Conservation (phyloP, 2,329 filamentous ascomycete genomes). For the Trichoderma simmonsii region DNA sequence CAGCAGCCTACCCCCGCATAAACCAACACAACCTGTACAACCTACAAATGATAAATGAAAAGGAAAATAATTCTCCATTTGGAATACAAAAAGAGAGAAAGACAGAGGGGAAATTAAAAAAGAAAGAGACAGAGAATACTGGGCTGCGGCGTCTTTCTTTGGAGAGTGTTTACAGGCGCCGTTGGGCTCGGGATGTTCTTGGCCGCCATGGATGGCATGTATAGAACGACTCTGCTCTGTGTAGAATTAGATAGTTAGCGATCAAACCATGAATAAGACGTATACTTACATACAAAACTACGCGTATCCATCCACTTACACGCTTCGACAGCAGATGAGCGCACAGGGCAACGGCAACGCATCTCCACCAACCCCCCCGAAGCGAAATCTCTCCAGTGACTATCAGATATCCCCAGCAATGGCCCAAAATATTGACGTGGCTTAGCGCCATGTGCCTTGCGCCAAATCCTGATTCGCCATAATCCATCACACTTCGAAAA, state of each 20-base stretch:
- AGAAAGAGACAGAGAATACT: not conserved
- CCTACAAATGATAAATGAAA: conserved; percentile 7
- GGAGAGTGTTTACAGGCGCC: conserved; percentile 6
- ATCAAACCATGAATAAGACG: conserved; percentile 6
- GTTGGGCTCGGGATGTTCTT: conserved; percentile 12
- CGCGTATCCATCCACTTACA: not conserved
- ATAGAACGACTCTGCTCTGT: conserved; percentile 26
- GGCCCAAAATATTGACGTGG: conserved; percentile 9
- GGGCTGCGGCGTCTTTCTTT: conserved; percentile 5
- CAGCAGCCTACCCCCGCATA: not conserved
- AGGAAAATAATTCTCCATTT: not conserved
- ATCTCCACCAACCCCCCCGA: not conserved
- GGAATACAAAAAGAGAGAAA: not conserved
- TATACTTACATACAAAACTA: not conserved
- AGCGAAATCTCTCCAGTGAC: not conserved
- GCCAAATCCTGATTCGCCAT: conserved; percentile 11
- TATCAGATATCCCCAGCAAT: not conserved
- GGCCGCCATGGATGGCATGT: conserved; percentile 18
- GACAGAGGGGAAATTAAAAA: not conserved
- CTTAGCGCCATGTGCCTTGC: conserved; percentile 5
- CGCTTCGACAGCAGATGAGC: not conserved
- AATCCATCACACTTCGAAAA: not conserved
- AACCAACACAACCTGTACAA: not conserved
- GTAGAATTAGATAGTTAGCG: conserved; percentile 20
- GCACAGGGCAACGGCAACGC: not conserved